A percentile compares a stretch with the other conserved stretches of the same genome.
Conservation (phyloP, 129 eudicot genomes). For the Helianthus tuberosus region DNA sequence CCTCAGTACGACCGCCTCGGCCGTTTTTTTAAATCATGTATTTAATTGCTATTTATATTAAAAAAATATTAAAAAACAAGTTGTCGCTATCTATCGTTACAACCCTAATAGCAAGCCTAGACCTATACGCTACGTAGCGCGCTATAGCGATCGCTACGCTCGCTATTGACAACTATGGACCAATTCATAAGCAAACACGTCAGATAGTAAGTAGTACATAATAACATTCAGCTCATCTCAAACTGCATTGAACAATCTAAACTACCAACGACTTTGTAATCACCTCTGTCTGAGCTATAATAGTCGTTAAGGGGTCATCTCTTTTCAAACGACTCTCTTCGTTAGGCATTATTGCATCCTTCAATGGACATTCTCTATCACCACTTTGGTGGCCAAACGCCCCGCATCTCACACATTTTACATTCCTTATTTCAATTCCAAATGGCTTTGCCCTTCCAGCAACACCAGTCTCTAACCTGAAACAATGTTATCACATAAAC, state of each 20-base stretch:
- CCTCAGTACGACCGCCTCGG: too few relatives aligned
- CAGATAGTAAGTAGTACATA: not conserved
- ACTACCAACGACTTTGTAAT: constrained; percentile 15
- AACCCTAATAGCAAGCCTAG: too few relatives aligned
- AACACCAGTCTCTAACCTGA: constrained; percentile 91
- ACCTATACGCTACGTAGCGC: too few relatives aligned
- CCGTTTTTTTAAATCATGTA: too few relatives aligned
- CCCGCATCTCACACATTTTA: constrained; percentile 98
- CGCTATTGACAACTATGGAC: not conserved
- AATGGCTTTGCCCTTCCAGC: constrained; percentile 84
- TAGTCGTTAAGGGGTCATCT: constrained; percentile 96
- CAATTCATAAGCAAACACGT: not conserved
- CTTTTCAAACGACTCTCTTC: constrained; percentile 95
- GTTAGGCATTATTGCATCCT: constrained; percentile 94
- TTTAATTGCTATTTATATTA: too few relatives aligned
- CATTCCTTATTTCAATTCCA: constrained; percentile 95
- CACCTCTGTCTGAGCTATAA: constrained; percentile 93
- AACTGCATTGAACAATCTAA: constrained; percentile 9
- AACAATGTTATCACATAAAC: constrained; percentile 18
- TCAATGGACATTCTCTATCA: constrained; percentile 96
- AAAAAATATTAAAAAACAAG: too few relatives aligned
- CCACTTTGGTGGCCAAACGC: constrained; percentile 94
- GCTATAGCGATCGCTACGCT: too few relatives aligned
- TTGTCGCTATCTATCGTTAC: too few relatives aligned
- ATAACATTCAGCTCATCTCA: constrained; percentile 6